A percentile compares a stretch with the other conserved stretches of the same genome.
Conservation (phyloP, 2,329 filamentous ascomycete species). For the Beauveria australis region DNA sequence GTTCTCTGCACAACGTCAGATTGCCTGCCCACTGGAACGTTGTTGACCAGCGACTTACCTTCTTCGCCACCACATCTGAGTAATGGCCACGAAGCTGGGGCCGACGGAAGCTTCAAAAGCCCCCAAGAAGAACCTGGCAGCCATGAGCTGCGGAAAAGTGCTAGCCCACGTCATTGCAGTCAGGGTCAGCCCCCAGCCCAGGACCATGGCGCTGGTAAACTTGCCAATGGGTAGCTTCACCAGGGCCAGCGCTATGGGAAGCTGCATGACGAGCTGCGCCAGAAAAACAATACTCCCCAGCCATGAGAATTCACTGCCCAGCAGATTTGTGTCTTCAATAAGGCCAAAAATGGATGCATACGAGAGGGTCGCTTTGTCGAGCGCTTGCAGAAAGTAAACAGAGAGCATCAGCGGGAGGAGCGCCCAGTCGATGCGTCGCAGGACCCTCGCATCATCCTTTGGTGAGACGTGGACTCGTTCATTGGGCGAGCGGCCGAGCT, state of each 20-base stretch:
- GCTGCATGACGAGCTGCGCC: conserved; percentile 52
- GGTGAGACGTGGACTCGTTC: conserved; percentile 24
- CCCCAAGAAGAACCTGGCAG: conserved; percentile 47
- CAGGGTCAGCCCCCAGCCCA: conserved; percentile 46
- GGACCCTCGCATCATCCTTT: conserved; percentile 26
- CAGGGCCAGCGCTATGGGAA: conserved; percentile 45
- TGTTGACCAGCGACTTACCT: conserved; percentile 15
- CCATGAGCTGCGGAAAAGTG: conserved; percentile 40
- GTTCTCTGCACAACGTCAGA: conserved; percentile 28
- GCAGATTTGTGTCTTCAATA: conserved; percentile 47
- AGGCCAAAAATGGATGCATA: conserved; percentile 59
- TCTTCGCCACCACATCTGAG: conserved; percentile 54
- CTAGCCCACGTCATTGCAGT: conserved; percentile 43
- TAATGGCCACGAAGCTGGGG: conserved; percentile 48
- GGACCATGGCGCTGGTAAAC: conserved; percentile 48
- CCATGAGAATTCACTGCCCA: conserved; percentile 52
- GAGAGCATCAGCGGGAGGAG: conserved; percentile 41
- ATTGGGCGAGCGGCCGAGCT: conserved; percentile 27
- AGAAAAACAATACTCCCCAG: conserved; percentile 53
- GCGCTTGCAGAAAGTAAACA: conserved; percentile 55
- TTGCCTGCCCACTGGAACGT: too few species aligned
- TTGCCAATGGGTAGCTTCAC: conserved; percentile 55
- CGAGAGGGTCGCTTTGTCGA: conserved; percentile 54
- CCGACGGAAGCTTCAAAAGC: conserved; percentile 42
- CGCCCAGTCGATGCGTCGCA: conserved; percentile 31